These are phyloP conservation scores for Xylariaceae sp. DNA, from an alignment of 2,329 filamentous ascomycete species.

Conservation along the genomic window DNA sequence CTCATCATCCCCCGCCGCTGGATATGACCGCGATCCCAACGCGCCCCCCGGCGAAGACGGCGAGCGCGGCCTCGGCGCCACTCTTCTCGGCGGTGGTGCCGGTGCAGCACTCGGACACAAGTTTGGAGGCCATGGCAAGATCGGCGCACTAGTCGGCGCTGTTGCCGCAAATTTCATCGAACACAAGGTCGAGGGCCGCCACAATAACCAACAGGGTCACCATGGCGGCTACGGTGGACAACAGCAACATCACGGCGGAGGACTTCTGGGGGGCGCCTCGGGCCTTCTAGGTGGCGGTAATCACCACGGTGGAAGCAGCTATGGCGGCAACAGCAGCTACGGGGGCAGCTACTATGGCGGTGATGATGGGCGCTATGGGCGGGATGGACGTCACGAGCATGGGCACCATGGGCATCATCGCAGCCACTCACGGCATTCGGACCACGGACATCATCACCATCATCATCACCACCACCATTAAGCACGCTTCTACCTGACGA, in stretches of 20 bases:
- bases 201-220: conserved; percentile 28
- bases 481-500: too few relatives aligned
- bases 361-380: conserved; percentile 16
- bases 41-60: conserved; percentile 33
- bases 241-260: conserved; percentile 10
- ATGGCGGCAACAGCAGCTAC: conserved; percentile 10
- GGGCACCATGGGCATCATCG: conserved; percentile 18
- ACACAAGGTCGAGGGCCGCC: conserved; percentile 37
- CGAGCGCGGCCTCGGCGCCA: conserved; percentile 53
- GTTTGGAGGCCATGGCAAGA: conserved; percentile 48
- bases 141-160: conserved; percentile 53
- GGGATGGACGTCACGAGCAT: conserved; percentile 17
- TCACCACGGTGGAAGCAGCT: conserved; percentile 11
- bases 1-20: too few relatives aligned
- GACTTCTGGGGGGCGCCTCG: conserved; percentile 21
- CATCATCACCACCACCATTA: conserved; percentile 3
- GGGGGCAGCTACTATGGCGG: conserved; percentile 12
- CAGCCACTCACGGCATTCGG: conserved; percentile 14
- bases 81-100: conserved; percentile 48
- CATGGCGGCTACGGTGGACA: conserved; percentile 10
- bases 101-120: conserved; percentile 54
- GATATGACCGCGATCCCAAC: conserved; percentile 16
- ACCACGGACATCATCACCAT: conserved; percentile 20
- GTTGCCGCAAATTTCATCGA: conserved; percentile 52
- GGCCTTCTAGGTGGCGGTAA: conserved; percentile 17